Base-by-base conservation (phyloP, 2,329 filamentous ascomycete genomes). In the Xylariaceae sp. region DNA sequence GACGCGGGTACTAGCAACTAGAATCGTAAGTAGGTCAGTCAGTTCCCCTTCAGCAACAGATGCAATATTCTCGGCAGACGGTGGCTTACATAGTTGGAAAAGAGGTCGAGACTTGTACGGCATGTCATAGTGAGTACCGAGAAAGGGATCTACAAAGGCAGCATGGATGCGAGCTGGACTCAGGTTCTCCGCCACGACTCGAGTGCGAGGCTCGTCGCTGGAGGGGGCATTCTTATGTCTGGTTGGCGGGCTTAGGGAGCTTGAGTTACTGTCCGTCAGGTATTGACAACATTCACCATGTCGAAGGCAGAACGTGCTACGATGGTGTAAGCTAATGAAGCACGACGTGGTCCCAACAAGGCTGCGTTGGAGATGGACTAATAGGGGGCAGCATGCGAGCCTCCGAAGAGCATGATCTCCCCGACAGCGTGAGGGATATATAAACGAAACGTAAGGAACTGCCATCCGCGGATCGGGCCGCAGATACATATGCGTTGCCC, bases 221-320 rank as follows among this genome's bases (percentile, higher is more conserved):
- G 60, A 58, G 42, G 54, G 66, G 18, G 59, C 62, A 45, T 62
- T 53, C 34, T 64, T 58, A 59, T 55, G 55, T 51, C 60, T 60
- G 61, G 59, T 51, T 55, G 63, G 58, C 30, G 62, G 58, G 55
- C 58, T 58, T 37, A 57, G 60, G 49, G 66, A 64, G 53, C 55
- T 65, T 51, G 64, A 55, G 15, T 66, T 67, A 44, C 64, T 63
- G 53, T 73, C 71, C 50, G 70, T 65, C 58, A 65, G 59, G 48
- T 73, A 74, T 44, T 65, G 72, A 69, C 77, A 78, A 63, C 75
- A 75, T 67, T 72, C 75, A 60, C 77, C 77, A 58, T 73, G 75
- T 57, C 77, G 76, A 63, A 78, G 74, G 64, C 77, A 79, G 61
- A 75, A 77, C 60, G 76, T 77, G 63, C 77, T 78, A 61, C 52